Evolutionary conservation across 2,329 filamentous ascomycete species (phyloP).

Genomic region (Boeremia exigua): DNA sequence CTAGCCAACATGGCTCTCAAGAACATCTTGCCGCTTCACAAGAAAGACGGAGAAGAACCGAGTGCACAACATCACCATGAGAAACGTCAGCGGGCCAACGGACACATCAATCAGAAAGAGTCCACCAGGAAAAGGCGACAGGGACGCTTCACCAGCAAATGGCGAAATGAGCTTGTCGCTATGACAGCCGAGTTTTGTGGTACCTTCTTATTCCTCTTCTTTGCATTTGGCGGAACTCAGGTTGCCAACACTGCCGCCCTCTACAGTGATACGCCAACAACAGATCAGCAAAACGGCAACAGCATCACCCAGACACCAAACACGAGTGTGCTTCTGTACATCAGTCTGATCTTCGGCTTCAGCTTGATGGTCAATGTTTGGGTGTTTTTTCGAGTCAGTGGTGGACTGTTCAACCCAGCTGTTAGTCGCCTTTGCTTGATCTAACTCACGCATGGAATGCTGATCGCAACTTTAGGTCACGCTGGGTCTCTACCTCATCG

Average conservation of each 20-base stretch:
- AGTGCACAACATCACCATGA: slow-evolving; percentile 6
- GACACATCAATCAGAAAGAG: slow-evolving; percentile 10
- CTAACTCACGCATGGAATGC: background rate
- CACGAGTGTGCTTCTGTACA: slow-evolving; percentile 44
- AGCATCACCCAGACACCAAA: slow-evolving; percentile 42
- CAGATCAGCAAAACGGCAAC: slow-evolving; percentile 27
- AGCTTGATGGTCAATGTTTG: slow-evolving; percentile 49
- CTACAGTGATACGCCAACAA: slow-evolving; percentile 25
- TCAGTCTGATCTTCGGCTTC: slow-evolving; percentile 48
- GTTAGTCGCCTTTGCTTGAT: slow-evolving; percentile 26
- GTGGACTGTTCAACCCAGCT: slow-evolving; percentile 50
- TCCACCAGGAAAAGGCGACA: slow-evolving; percentile 1
- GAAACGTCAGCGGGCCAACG: slow-evolving; percentile 11
- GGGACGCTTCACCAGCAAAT: slow-evolving; percentile 21
- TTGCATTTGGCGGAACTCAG: slow-evolving; percentile 48
- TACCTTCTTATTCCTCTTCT: slow-evolving; percentile 51
- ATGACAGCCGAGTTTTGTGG: slow-evolving; percentile 47
- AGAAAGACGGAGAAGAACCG: slow-evolving; percentile 1
- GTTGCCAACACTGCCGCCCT: slow-evolving; percentile 45
- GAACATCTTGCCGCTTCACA: slow-evolving; percentile 16
- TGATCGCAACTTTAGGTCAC: slow-evolving; percentile 39
- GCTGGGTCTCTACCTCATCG: slow-evolving; percentile 46
- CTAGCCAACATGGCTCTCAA: slow-evolving; percentile 8
- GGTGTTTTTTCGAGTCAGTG: slow-evolving; percentile 49
- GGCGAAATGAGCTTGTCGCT: slow-evolving; percentile 47